phyloP scores from a whole-genome alignment of 164 flowering plant genomes.

The Tetracentron sinense region DNA sequence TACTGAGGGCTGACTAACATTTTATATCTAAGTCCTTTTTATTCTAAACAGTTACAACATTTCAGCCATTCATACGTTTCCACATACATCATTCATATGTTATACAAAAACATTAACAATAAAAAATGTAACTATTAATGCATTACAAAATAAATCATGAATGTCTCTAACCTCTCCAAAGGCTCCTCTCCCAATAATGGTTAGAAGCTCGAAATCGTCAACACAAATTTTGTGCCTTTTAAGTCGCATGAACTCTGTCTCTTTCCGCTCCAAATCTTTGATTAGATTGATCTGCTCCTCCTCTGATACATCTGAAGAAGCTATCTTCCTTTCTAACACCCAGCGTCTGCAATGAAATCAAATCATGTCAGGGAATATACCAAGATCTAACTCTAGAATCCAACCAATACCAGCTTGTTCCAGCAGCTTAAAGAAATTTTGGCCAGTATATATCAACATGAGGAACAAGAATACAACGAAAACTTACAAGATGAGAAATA shows the following conservation, averaged over 20 bases:
- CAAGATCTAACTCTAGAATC: no score
- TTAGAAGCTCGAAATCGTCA: slow-evolving; percentile 83
- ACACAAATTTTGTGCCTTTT: slow-evolving; percentile 82
- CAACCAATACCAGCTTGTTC: neutral
- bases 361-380: slow-evolving; percentile 14
- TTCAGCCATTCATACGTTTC: neutral
- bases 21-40: no score
- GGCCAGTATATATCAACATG: neutral
- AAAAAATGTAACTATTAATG: neutral
- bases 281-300: slow-evolving; percentile 79
- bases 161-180: slow-evolving; percentile 84
- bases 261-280: slow-evolving; percentile 89
- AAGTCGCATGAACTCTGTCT: slow-evolving; percentile 84
- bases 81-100: neutral
- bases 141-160: neutral
- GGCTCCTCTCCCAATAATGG: slow-evolving; percentile 97
- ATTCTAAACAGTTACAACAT: no score
- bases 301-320: slow-evolving; percentile 68
- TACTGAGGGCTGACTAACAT: no score
- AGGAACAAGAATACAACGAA: neutral
- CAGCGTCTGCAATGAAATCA: slow-evolving; percentile 54
- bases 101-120: neutral
- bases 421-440: neutral
- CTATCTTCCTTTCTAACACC: slow-evolving; percentile 66
- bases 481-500: slow-evolving; percentile 1